Evolutionary conservation across 1,139 yeast genomes (phyloP).

Genomic region (Suhomyces ambrosiae): DNA sequence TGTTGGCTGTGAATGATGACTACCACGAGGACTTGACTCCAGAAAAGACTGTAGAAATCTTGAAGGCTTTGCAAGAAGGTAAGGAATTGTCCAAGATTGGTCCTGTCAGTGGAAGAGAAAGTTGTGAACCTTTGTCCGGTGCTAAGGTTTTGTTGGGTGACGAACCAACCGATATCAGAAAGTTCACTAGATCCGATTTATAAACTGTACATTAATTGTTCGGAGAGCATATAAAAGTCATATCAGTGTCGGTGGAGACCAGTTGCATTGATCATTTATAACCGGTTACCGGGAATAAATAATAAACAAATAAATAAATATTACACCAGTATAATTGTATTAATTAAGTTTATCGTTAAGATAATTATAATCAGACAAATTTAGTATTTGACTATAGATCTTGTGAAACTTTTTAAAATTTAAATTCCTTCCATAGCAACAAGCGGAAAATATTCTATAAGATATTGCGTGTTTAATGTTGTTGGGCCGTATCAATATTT

Average conservation of each 20-base stretch:
- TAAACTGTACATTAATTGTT: slow-evolving; percentile 20
- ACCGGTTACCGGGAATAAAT: not conserved
- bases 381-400: no score
- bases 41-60: slow-evolving; percentile 60
- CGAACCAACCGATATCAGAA: slow-evolving; percentile 70
- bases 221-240: slow-evolving; percentile 10
- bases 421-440: no score
- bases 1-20: slow-evolving; percentile 84
- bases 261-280: not conserved
- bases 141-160: slow-evolving; percentile 61
- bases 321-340: no score
- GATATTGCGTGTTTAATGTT: no score
- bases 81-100: slow-evolving; percentile 61
- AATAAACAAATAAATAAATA: not conserved
- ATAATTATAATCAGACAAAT: not conserved
- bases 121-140: slow-evolving; percentile 80
- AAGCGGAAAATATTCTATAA: no score
- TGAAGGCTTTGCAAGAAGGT: slow-evolving; percentile 68
- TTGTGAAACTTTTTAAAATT: no score
- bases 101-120: slow-evolving; percentile 66
- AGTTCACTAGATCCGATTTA: slow-evolving; percentile 56
- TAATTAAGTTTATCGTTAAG: not conserved
- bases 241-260: not conserved
- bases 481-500: no score
- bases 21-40: slow-evolving; percentile 81